A percentile compares a stretch with the other conserved stretches of the same genome.
phyloP scores from a whole-genome alignment of 495 filamentous ascomycete genomes.

The Penicillium steckii region DNA sequence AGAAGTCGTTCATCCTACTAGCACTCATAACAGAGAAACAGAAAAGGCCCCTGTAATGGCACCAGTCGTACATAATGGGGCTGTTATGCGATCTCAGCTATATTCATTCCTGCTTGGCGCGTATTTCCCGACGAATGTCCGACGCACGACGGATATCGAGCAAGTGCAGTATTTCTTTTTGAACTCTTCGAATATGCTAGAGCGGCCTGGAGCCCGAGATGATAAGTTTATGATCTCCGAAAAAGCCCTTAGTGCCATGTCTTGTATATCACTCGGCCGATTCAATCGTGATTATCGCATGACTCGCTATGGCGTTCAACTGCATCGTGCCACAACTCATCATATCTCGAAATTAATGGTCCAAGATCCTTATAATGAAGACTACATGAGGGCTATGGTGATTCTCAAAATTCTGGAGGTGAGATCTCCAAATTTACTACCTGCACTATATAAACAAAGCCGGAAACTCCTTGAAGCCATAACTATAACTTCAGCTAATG shows the following conservation, averaged over 20 bases:
- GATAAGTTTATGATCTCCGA: neutral
- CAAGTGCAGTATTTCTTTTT: constrained; percentile 1
- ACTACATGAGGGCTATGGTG: neutral
- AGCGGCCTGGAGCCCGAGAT: neutral
- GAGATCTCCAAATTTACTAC: neutral
- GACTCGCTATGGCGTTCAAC: neutral
- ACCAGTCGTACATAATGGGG: neutral
- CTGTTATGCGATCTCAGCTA: neutral
- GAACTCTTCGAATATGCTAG: neutral
- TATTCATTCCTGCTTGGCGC: neutral
- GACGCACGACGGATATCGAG: neutral
- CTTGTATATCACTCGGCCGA: neutral
- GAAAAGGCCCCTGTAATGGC: neutral
- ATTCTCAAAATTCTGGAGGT: neutral
- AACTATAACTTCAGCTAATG: no score
- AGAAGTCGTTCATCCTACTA: neutral
- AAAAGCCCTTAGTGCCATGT: neutral
- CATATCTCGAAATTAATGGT: neutral
- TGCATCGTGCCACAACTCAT: neutral
- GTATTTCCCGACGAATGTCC: neutral
- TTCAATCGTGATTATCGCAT: neutral
- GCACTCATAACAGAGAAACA: neutral
- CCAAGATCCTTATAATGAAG: constrained; percentile 1
- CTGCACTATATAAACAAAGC: no score
- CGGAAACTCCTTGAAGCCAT: no score